Evolutionary conservation across 495 filamentous ascomycete species (phyloP), one percentile per base, ranked within the genome.

Genomic region (Penicillium subrubescens): DNA sequence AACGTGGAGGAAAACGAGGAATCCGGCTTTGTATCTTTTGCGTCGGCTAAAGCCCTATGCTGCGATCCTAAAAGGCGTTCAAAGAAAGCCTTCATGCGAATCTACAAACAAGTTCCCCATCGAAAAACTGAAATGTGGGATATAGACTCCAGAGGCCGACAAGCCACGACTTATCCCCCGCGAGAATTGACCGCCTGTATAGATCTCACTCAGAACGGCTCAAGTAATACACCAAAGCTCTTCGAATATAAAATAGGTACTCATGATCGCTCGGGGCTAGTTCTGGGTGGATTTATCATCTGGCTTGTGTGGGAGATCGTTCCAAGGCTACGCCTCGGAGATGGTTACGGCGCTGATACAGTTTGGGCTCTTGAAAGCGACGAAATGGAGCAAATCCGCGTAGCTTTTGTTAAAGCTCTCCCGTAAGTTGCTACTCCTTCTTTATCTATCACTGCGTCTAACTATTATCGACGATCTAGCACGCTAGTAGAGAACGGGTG

Each of bases 1-100:
- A 31, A 21, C 29, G 8, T 17, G 50, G 50, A 21, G 25, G 29
- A 33, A 25, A 3, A 53, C 50, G 17, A 31, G 2, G 29, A 17
- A 5, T 53, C 1, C 2, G 50, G 50, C 25, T 15, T 12, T 8
- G 0, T 10, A 19, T 53, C 50, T 15, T 53, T 29, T 25, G 50
- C 50, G 27, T 7, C 21, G 8, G 50, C 50, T 29, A 53, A 33
- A 53, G 0, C 33, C 5, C 5, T 53, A n/a, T 53, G 50, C 50
- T 53, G 50, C 10, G 48, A 52, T 29, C 48, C 14, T 8, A 27
- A 25, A 25, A 8, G 27, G 0, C 21, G 17, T 5, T 2, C 21
- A 52, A 25, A 51, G n/a, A 60, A 51, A 48, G 44, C 58, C 29
- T 51, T 60, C 11, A 60, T 60, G 58, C 29, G 58, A 60, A 37